Base-by-base conservation (phyloP, 129 eudicot species). In the Chrysanthemum lavandulifolium region DNA sequence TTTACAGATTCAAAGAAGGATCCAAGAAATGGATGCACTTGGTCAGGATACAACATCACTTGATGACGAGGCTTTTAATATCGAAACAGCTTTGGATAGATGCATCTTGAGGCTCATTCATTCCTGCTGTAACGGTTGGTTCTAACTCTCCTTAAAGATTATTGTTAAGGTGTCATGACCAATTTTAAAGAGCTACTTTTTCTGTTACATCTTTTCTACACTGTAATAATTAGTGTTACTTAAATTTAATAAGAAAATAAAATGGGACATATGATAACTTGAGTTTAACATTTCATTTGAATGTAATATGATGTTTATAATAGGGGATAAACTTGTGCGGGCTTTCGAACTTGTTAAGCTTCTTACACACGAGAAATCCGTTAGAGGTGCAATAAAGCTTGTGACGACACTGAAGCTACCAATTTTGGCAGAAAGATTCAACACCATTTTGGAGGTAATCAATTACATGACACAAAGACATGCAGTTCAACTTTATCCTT, bases 81-180 rank as follows among this genome's bases (percentile, higher is more conserved):
- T 63, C 6, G 99, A 95, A 84, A 82, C 96, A 73, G 85, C 91
- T 63, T 86, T 90, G 68, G 99, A 95, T 76, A 86, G 91, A 89
- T 95, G 99, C 91, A 91, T 95, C 73, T 82, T 95, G 85, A 90
- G 91, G 90, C 96, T 95, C 64, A 95, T 95, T 76, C 96, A 91
- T 50, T 90, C 99, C 66, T 95, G 99, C 85, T 90, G 97, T 85
- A 86, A 85, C 11, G 88, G 99, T 95, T 52, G 63, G 93, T 67
- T 61, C 13, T 56, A 68, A 58, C 27, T 12, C 48, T 51, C 21
- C 23, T 61, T 77, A 25, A 55, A 25, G 33, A 45, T 57, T 55
- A 51, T 27, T n/a, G 45, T 55, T 13, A 8, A 40, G 47, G 2
- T 40, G 47, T 40, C 40, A 2, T 31, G 0, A 54, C 7, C 33